Base-by-base conservation (phyloP, 495 filamentous ascomycete genomes). In the Penicillium egyptiacum region DNA sequence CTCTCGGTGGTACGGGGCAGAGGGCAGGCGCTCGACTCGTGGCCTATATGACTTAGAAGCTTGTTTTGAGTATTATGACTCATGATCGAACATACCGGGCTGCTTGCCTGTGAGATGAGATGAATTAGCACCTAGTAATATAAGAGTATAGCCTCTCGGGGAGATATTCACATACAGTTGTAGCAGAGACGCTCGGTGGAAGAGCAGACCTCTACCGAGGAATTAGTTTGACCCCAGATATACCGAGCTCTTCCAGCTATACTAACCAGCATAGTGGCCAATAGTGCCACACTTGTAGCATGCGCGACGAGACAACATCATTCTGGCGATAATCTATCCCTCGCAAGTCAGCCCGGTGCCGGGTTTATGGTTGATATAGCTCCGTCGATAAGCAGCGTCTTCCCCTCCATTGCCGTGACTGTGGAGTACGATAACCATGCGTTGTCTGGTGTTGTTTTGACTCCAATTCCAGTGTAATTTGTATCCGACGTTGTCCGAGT, bases 251-350 rank as follows among this genome's bases (percentile, higher is more conserved):
- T 37, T 14, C 41, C 33, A 47, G 52, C 35, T 55, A 55, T 62
- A 78, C 83, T 75, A 74, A 87, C 84, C 84, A 64, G 94, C 94
- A 72, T 95, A 97, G 80, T 99, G 94, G 75, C 94, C 94, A 71
- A 99, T 92, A 70, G 96, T 96, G 77, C 95, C 95, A 82, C 95
- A 99, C 81, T 99, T 99, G 84, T 97, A 99, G 86, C 95, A 99
- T 60, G 93, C 95, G 75, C 95, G 90, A 74, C 94, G 91, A 72
- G 92, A 93, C 70, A 97, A 83, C 65, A 95, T 96, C 79, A 92
- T 93, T 86, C 91, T 94, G 61, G 64, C 73, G 51, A 61, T 68
- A 59, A 65, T 72, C 51, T 67, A 53, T 46, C 41, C 35, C 57
- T 41, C n/a, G 52, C 50, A 19, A 53, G 50, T 63, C 48, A 64